A percentile compares a stretch with the other conserved stretches of the same genome.
phyloP scores from a whole-genome alignment of 176 grass and related monocot species.

The Oryza nivara region DNA sequence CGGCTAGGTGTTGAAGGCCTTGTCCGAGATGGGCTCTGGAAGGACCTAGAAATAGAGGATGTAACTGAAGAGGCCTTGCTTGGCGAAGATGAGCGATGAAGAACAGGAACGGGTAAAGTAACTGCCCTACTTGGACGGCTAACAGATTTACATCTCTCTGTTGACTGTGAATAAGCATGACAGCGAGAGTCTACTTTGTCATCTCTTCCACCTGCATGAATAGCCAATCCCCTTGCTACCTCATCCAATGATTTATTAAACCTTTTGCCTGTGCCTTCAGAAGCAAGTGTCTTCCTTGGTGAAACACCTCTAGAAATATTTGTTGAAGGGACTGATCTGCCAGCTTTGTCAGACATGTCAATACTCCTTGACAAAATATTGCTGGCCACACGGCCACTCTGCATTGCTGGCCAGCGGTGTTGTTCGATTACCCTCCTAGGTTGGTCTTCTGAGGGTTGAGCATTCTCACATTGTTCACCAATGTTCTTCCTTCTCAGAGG shows the following conservation, averaged over 20 bases:
- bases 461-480: conserved; percentile 70
- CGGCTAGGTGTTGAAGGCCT: conserved; percentile 69
- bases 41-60: conserved; percentile 41
- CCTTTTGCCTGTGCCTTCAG: conserved; percentile 39
- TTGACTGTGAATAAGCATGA: conserved; percentile 40
- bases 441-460: conserved; percentile 47
- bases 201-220: conserved; percentile 47
- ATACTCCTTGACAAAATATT: conserved; percentile 50
- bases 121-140: conserved; percentile 46
- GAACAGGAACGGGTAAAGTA: conserved; percentile 56
- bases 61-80: conserved; percentile 49
- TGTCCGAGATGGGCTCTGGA: conserved; percentile 57
- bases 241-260: conserved; percentile 54
- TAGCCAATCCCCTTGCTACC: conserved; percentile 53
- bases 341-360: conserved; percentile 54
- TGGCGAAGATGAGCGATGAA: conserved; percentile 54
- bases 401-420: conserved; percentile 70
- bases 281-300: conserved; percentile 45
- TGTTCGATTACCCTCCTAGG: conserved; percentile 57
- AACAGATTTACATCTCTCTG: conserved; percentile 55
- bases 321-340: conserved; percentile 38
- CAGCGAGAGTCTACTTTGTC: conserved; percentile 36
- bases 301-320: conserved; percentile 58
- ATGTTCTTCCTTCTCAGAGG: conserved; percentile 68
- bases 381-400: conserved; percentile 44